phyloP scores from a whole-genome alignment of 306 rosid species.

The Quercus variabilis region DNA sequence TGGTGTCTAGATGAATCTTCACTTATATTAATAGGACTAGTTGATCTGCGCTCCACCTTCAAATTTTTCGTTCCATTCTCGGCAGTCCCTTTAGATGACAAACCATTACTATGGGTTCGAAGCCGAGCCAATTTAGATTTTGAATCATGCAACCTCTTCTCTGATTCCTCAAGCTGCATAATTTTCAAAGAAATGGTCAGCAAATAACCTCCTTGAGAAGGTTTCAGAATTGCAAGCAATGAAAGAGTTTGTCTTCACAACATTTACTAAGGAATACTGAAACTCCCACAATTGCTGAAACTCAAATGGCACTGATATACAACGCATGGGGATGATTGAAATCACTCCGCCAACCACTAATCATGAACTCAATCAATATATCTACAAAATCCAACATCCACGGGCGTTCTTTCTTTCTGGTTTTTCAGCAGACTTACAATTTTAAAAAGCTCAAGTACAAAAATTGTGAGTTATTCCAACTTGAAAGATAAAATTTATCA shows the following conservation, averaged over 20 bases:
- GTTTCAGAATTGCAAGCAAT: background rate
- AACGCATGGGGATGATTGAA: background rate
- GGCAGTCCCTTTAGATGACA: conserved; percentile 23
- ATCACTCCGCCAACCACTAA: background rate
- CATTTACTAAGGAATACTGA: background rate
- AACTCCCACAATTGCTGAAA: background rate
- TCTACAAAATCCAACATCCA: background rate
- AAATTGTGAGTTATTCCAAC: background rate
- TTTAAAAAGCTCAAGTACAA: background rate
- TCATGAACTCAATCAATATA: background rate
- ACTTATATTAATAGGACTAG: conserved; percentile 44
- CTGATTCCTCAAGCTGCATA: conserved; percentile 79
- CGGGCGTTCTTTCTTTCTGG: background rate
- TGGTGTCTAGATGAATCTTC: conserved; percentile 30
- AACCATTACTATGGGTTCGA: conserved; percentile 37
- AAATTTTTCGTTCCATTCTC: conserved; percentile 35
- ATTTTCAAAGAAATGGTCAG: conserved; percentile 23
- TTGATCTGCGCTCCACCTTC: conserved; percentile 56
- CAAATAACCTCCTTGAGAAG: background rate
- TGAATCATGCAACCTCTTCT: conserved; percentile 62
- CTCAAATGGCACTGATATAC: background rate
- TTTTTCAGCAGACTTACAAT: background rate
- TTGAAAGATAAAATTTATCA: too few relatives aligned
- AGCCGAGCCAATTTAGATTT: conserved; percentile 73
- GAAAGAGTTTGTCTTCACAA: background rate